A percentile compares a stretch with the other conserved stretches of the same genome.
phyloP scores from a whole-genome alignment of 345 rosid species.

The Pugionium cornutum region DNA sequence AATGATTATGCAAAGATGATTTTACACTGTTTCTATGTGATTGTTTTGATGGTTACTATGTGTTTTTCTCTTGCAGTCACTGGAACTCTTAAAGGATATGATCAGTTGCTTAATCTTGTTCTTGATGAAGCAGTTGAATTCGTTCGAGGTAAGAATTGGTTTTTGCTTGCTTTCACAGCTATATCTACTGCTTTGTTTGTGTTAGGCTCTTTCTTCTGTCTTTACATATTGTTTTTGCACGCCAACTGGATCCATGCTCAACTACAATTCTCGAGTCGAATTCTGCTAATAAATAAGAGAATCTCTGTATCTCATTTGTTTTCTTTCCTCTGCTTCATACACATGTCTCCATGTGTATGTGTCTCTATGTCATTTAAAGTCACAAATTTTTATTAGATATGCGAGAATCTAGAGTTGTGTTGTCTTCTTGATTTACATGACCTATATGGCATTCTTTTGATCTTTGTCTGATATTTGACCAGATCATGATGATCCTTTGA shows the following conservation, averaged over 20 bases:
- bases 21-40: background rate
- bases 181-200: background rate
- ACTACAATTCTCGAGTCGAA: slow-evolving; percentile 9
- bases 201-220: background rate
- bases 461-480: slow-evolving; percentile 27
- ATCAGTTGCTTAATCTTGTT: slow-evolving; percentile 91
- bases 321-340: background rate
- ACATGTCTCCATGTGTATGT: background rate
- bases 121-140: slow-evolving; percentile 87
- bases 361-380: background rate
- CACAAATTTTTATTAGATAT: slow-evolving; percentile 1
- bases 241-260: background rate
- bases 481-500: slow-evolving; percentile 95
- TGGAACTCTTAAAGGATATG: slow-evolving; percentile 93
- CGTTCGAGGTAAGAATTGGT: slow-evolving; percentile 63
- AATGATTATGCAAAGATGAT: background rate
- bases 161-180: background rate
- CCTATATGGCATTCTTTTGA: background rate
- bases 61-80: slow-evolving; percentile 52
- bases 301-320: background rate
- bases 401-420: background rate
- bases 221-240: too few species aligned
- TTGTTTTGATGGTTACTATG: background rate
- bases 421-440: background rate
- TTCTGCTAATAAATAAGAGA: background rate